Percentiles rank a stretch among this genome's conserved stretches.
phyloP scores from a whole-genome alignment of 371 early-diverging fungal species.

The Mucor sp. region DNA sequence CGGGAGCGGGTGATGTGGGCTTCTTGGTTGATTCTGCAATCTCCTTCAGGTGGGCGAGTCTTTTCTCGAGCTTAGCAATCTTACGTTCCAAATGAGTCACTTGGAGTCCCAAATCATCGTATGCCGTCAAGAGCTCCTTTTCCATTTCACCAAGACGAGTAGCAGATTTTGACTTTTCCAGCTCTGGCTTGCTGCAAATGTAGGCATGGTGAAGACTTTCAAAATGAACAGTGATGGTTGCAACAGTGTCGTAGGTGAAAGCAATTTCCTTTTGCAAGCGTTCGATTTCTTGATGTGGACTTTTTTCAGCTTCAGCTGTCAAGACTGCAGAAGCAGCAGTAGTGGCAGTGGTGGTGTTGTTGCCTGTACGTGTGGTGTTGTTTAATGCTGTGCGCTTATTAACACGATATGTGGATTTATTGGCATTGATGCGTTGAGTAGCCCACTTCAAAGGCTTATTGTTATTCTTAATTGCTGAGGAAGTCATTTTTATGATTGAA shows the following conservation, averaged over 20 bases:
- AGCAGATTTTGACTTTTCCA: constrained; percentile 29
- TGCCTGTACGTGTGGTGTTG: not conserved
- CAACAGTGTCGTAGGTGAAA: constrained; percentile 40
- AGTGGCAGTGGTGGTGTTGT: not conserved
- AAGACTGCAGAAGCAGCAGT: constrained; percentile 4
- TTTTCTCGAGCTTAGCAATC: constrained; percentile 36
- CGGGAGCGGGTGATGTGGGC: not conserved
- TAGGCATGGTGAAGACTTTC: constrained; percentile 46
- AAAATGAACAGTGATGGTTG: constrained; percentile 45
- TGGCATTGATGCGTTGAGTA: constrained; percentile 15
- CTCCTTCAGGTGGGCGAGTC: constrained; percentile 9
- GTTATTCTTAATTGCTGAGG: constrained; percentile 12
- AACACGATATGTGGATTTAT: constrained; percentile 13
- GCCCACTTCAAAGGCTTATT: constrained; percentile 30
- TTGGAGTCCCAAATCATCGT: constrained; percentile 48
- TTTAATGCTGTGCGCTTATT: constrained; percentile 17
- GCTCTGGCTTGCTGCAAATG: constrained; percentile 22
- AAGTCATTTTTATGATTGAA: constrained; percentile 13
- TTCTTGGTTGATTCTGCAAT: not conserved
- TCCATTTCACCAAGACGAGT: constrained; percentile 48
- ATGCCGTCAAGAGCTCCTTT: constrained; percentile 49
- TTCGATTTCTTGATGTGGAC: constrained; percentile 18
- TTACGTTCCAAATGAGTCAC: constrained; percentile 42
- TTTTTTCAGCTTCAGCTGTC: constrained; percentile 15
- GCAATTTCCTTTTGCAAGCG: constrained; percentile 39